Conservation (phyloP, 176 grass and related monocot species). For the Musa troglodytarum region DNA sequence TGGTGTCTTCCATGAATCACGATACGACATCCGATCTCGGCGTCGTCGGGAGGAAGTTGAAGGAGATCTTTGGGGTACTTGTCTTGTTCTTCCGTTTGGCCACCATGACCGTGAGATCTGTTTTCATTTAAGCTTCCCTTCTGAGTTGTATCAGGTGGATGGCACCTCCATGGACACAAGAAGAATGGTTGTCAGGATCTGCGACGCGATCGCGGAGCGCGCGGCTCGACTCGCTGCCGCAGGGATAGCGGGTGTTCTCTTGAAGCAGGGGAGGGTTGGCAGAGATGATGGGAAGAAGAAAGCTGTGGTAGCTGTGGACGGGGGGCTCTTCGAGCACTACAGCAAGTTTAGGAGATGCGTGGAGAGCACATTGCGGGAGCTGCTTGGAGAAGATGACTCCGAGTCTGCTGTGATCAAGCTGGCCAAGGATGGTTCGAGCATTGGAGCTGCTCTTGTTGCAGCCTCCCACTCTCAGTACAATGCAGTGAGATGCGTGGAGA, state of each 20-base stretch:
- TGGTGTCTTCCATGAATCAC: neutral
- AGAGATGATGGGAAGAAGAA: neutral
- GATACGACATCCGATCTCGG: conserved; percentile 4
- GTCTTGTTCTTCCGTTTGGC: too few relatives aligned
- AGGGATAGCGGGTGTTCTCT: conserved; percentile 14
- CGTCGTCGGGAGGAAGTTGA: conserved; percentile 7
- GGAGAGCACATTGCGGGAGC: conserved; percentile 1
- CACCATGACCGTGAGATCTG: neutral
- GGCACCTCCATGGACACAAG: conserved; percentile 2
- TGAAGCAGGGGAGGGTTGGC: conserved; percentile 4
- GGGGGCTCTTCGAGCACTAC: conserved; percentile 10
- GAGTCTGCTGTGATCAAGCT: conserved; percentile 4
- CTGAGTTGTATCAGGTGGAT: neutral
- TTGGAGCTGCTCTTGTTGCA: conserved; percentile 9
- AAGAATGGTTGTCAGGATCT: neutral
- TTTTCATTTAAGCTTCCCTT: neutral
- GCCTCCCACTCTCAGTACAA: conserved; percentile 16
- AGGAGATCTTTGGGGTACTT: conserved; percentile 8
- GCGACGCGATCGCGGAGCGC: conserved; percentile 3
- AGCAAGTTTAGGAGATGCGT: neutral
- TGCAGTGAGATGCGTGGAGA: neutral
- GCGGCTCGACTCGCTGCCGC: conserved; percentile 12
- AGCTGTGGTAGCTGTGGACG: conserved; percentile 7
- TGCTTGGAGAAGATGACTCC: conserved; percentile 5
- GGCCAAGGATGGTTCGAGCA: conserved; percentile 9